A percentile compares a stretch with the other conserved stretches of the same genome.
Conservation (phyloP, 2,329 filamentous ascomycete species). For the Pseudogymnoascus sp. region DNA sequence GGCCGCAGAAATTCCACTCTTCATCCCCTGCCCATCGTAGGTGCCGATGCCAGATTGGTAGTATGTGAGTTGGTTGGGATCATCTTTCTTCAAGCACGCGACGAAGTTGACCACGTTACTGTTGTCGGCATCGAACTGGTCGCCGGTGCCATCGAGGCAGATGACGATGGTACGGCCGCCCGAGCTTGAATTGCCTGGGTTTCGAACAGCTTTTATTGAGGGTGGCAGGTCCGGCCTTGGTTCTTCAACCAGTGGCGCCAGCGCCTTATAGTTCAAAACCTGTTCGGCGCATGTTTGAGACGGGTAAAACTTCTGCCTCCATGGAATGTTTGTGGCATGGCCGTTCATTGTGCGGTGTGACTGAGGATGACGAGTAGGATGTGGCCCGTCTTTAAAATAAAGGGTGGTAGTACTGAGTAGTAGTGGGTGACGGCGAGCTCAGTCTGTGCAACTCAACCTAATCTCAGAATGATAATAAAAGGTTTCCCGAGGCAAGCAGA, state of each 20-base stretch:
- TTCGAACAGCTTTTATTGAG: slow-evolving; percentile 15
- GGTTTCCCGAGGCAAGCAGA: neutral
- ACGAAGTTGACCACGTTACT: slow-evolving; percentile 38
- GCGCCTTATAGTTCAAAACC: slow-evolving; percentile 7
- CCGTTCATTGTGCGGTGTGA: slow-evolving; percentile 9
- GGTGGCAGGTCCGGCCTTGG: slow-evolving; percentile 10
- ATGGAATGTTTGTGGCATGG: slow-evolving; percentile 1
- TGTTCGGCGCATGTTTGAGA: slow-evolving; percentile 13
- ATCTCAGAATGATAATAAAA: neutral
- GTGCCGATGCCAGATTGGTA: slow-evolving; percentile 40
- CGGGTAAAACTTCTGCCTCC: slow-evolving; percentile 16
- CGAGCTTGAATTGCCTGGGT: slow-evolving; percentile 8
- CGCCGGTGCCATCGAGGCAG: slow-evolving; percentile 37
- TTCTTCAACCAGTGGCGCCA: slow-evolving; percentile 10
- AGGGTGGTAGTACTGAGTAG: neutral
- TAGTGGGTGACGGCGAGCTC: neutral
- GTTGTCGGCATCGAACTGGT: slow-evolving; percentile 35
- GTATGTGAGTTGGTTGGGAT: slow-evolving; percentile 31
- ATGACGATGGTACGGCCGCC: slow-evolving; percentile 27
- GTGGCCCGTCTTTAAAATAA: neutral
- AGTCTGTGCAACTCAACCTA: neutral
- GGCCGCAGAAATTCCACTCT: slow-evolving; percentile 31
- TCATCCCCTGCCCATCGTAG: slow-evolving; percentile 32
- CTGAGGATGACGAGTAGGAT: neutral
- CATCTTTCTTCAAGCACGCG: slow-evolving; percentile 35